Conservation (phyloP, 192 early-diverging fungal species). For the Podila minutissima region DNA sequence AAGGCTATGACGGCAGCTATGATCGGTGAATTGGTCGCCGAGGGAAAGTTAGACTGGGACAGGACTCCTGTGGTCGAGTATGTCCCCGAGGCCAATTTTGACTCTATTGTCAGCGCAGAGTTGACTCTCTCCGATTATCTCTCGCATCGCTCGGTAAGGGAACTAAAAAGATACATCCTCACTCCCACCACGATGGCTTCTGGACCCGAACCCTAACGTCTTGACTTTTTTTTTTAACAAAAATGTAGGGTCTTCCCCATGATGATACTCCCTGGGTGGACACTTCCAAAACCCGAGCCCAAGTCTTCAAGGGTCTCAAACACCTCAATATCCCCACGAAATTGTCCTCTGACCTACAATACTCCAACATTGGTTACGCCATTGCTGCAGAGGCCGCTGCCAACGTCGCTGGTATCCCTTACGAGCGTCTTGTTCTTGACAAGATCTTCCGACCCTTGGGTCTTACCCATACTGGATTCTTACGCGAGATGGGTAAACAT, state of each 20-base stretch:
- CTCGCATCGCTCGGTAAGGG: constrained; percentile 38
- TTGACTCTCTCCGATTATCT: constrained; percentile 18
- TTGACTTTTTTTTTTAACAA: background rate
- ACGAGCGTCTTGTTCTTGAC: background rate
- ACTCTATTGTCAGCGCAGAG: constrained; percentile 10
- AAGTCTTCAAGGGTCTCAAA: constrained; percentile 9
- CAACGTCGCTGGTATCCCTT: constrained; percentile 2
- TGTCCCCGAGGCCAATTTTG: constrained; percentile 18
- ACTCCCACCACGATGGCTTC: background rate
- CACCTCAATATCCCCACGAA: background rate
- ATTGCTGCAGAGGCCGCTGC: constrained; percentile 5
- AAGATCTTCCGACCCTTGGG: constrained; percentile 4
- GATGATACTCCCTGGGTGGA: constrained; percentile 6
- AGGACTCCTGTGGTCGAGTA: constrained; percentile 26
- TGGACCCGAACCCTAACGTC: background rate
- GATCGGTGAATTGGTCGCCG: constrained; percentile 33
- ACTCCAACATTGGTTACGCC: constrained; percentile 4
- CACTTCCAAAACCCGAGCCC: constrained; percentile 5
- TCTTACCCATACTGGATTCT: constrained; percentile 17
- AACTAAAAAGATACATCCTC: background rate
- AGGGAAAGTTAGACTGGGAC: constrained; percentile 37
- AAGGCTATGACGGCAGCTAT: constrained; percentile 33
- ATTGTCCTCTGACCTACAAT: constrained; percentile 1
- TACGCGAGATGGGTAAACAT: constrained; percentile 9
- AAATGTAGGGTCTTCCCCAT: constrained; percentile 4